Evolutionary conservation across 2,329 filamentous ascomycete genomes (phyloP).

Genomic region (Hymenoscyphus infarciens): DNA sequence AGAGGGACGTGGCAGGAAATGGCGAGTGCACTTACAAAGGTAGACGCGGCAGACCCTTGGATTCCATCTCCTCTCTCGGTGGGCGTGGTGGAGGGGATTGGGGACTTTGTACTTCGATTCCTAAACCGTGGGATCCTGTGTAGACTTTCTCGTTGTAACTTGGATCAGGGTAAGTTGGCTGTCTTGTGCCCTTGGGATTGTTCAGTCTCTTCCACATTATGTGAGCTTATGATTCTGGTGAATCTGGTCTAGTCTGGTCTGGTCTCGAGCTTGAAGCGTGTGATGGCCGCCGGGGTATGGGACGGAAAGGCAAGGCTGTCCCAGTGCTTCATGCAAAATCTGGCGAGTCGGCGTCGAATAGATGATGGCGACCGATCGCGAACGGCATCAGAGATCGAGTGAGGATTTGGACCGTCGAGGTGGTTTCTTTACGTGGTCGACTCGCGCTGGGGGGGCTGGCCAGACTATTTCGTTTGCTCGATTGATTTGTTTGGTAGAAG

Average conservation of each 20-base stretch:
- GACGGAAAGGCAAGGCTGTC: too few relatives aligned
- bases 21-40: slow-evolving; percentile 25
- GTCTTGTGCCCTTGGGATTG: slow-evolving; percentile 37
- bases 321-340: neutral
- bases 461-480: slow-evolving; percentile 2
- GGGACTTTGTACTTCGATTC: slow-evolving; percentile 30
- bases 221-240: slow-evolving; percentile 16
- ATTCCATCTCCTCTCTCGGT: slow-evolving; percentile 26
- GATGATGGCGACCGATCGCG: neutral
- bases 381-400: neutral
- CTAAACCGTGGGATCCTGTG: slow-evolving; percentile 35
- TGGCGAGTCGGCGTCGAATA: neutral
- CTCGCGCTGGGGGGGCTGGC: neutral
- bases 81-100: slow-evolving; percentile 22
- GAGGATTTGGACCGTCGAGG: neutral
- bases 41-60: slow-evolving; percentile 20
- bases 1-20: slow-evolving; percentile 3
- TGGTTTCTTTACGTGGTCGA: slow-evolving; percentile 1
- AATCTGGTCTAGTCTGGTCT: too few relatives aligned
- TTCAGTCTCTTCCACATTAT: slow-evolving; percentile 55
- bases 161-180: slow-evolving; percentile 42
- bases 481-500: neutral
- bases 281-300: slow-evolving; percentile 23
- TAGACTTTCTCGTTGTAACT: slow-evolving; percentile 42
- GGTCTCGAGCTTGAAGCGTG: slow-evolving; percentile 14